phyloP scores from a whole-genome alignment of 2,329 filamentous ascomycete species.

The Trichoderma breve region DNA sequence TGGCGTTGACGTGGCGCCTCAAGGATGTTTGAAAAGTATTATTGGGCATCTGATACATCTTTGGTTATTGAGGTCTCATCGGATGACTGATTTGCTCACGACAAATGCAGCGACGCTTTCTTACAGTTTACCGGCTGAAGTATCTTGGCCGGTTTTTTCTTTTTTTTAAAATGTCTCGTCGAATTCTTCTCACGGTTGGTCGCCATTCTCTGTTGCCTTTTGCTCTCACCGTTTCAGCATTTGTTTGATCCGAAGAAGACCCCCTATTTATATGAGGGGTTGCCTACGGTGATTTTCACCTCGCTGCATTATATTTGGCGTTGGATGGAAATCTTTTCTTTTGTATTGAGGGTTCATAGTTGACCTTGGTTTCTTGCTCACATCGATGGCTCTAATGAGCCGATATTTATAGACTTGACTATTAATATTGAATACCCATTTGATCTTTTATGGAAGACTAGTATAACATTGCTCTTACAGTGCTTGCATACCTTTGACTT shows the following conservation, averaged over 20 bases:
- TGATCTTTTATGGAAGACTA: neutral
- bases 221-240: neutral
- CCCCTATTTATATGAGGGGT: neutral
- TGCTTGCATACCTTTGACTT: neutral
- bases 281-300: neutral
- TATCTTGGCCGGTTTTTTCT: neutral
- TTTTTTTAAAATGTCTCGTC: neutral
- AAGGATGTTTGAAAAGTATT: constrained; percentile 24
- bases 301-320: neutral
- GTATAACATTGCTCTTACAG: neutral
- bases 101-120: neutral
- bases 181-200: neutral
- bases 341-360: neutral
- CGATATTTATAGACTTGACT: neutral
- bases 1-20: constrained; percentile 54
- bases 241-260: neutral
- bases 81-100: neutral
- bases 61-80: neutral
- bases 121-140: neutral
- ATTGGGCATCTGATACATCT: neutral
- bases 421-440: neutral
- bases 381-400: neutral
- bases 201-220: neutral
- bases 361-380: neutral
- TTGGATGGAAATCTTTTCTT: neutral